Evolutionary conservation across 305 asterid genomes (phyloP).

Genomic region (Coffea humblotiana): DNA sequence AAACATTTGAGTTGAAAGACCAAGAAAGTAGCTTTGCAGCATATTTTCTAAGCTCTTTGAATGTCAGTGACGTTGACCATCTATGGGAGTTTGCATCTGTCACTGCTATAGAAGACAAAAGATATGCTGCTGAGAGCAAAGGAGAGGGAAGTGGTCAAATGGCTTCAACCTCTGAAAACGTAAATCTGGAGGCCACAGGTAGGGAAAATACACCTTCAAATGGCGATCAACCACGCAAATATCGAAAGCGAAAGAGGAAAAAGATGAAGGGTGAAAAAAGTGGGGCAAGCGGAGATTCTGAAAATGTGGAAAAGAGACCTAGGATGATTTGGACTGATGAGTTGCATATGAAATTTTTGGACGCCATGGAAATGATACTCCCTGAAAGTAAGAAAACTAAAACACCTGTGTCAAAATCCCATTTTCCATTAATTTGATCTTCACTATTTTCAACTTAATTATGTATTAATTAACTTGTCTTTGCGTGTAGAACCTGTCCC

Average conservation of each 20-base stretch:
- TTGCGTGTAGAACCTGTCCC: slow-evolving; percentile 61
- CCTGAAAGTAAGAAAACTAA: slow-evolving; percentile 45
- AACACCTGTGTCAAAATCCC: neutral
- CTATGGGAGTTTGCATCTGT: slow-evolving; percentile 44
- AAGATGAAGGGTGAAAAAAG: slow-evolving; percentile 13
- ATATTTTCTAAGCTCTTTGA: slow-evolving; percentile 33
- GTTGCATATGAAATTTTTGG: slow-evolving; percentile 60
- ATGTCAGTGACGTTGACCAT: slow-evolving; percentile 26
- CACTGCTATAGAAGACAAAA: slow-evolving; percentile 28
- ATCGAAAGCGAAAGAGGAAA: slow-evolving; percentile 20
- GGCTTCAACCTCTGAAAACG: slow-evolving; percentile 3
- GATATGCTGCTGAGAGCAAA: slow-evolving; percentile 15
- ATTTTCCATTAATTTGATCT: neutral
- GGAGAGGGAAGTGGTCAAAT: slow-evolving; percentile 23
- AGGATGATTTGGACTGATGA: slow-evolving; percentile 69
- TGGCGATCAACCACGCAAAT: slow-evolving; percentile 12
- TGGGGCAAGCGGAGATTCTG: slow-evolving; percentile 33
- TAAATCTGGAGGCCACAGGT: slow-evolving; percentile 14
- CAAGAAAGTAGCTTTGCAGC: slow-evolving; percentile 37
- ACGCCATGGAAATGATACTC: slow-evolving; percentile 58
- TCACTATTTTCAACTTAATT: neutral
- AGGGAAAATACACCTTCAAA: slow-evolving; percentile 25
- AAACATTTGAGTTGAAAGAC: slow-evolving; percentile 31
- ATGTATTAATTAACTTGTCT: neutral
- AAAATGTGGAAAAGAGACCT: slow-evolving; percentile 40